These are phyloP conservation scores for Sanguinoderma infundibulare DNA, from an alignment of 1,284 basidiomycete genomes.

Conservation along the genomic window DNA sequence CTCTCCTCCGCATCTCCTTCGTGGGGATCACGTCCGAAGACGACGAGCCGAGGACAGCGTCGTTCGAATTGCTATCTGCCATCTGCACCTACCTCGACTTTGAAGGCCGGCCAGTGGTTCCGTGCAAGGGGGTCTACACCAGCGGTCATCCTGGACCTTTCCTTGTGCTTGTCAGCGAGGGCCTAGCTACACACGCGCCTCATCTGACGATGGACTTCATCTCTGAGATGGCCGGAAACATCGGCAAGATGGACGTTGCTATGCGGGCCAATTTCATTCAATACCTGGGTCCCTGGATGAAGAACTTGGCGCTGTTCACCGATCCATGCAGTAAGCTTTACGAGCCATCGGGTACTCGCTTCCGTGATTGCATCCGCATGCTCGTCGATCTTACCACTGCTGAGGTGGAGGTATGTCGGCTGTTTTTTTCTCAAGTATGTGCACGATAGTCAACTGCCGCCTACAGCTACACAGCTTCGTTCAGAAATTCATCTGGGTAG, in stretches of 20 bases:
- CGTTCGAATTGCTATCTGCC: slow-evolving; percentile 79
- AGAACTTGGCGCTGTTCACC: slow-evolving; percentile 74
- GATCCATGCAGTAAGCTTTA: slow-evolving; percentile 69
- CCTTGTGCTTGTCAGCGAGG: slow-evolving; percentile 69
- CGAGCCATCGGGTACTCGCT: slow-evolving; percentile 70
- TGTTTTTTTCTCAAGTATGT: neutral
- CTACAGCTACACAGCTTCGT: slow-evolving; percentile 67
- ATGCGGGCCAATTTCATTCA: slow-evolving; percentile 76
- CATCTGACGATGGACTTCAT: slow-evolving; percentile 87
- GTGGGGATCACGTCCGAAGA: slow-evolving; percentile 75
- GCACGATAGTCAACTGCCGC: slow-evolving; percentile 15
- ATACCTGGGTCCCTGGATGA: slow-evolving; percentile 88
- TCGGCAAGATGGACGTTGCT: slow-evolving; percentile 54
- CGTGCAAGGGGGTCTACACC: slow-evolving; percentile 71
- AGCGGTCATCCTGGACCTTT: slow-evolving; percentile 75
- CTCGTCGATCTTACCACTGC: slow-evolving; percentile 77
- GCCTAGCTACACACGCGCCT: slow-evolving; percentile 73
- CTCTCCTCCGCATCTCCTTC: slow-evolving; percentile 82
- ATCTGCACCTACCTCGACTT: slow-evolving; percentile 81
- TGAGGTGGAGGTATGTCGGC: slow-evolving; percentile 64
- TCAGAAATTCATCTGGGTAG: slow-evolving; percentile 78
- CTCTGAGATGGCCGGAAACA: slow-evolving; percentile 74
- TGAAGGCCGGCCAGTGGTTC: slow-evolving; percentile 70
- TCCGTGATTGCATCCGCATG: slow-evolving; percentile 79
- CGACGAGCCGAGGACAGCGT: slow-evolving; percentile 76